phyloP scores from a whole-genome alignment of 2,329 filamentous ascomycete genomes.

The Aspergillus pseudoviridinutans region DNA sequence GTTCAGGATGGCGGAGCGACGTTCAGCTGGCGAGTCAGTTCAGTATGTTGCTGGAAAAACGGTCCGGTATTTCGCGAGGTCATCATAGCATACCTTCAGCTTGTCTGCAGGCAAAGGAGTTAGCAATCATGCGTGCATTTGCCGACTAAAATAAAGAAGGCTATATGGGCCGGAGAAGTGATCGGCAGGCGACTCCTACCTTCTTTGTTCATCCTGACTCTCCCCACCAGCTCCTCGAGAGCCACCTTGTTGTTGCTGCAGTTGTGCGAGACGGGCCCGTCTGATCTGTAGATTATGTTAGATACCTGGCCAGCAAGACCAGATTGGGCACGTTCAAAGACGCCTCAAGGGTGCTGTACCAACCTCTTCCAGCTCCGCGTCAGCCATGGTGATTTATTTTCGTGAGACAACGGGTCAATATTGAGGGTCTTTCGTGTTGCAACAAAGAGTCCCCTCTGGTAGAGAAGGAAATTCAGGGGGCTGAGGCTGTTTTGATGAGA shows the following conservation, averaged over 20 bases:
- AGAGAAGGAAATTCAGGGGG: not conserved
- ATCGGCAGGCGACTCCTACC: slow-evolving; percentile 39
- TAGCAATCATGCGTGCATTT: not conserved
- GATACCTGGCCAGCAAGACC: not conserved
- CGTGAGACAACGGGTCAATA: not conserved
- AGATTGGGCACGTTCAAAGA: not conserved
- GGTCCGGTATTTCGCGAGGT: not conserved
- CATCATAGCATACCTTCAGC: slow-evolving; percentile 27
- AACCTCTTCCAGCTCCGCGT: slow-evolving; percentile 64
- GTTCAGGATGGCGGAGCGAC: slow-evolving; percentile 58
- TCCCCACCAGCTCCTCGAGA: slow-evolving; percentile 48
- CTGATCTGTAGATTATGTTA: slow-evolving; percentile 61
- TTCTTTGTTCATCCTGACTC: slow-evolving; percentile 61
- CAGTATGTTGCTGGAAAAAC: slow-evolving; percentile 5
- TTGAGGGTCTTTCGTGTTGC: not conserved
- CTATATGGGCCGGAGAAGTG: not conserved
- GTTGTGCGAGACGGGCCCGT: slow-evolving; percentile 86
- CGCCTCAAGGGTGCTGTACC: slow-evolving; percentile 4
- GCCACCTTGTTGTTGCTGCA: slow-evolving; percentile 71
- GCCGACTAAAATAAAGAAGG: not conserved
- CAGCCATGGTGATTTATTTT: slow-evolving; percentile 49
- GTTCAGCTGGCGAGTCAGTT: slow-evolving; percentile 22
- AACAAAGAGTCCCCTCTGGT: not conserved
- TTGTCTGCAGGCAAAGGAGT: slow-evolving; percentile 21
- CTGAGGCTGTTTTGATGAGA: not conserved